These are phyloP conservation scores for Yamadazyma kitorensis DNA, from an alignment of 805 yeast genomes.

Conservation along the genomic window DNA sequence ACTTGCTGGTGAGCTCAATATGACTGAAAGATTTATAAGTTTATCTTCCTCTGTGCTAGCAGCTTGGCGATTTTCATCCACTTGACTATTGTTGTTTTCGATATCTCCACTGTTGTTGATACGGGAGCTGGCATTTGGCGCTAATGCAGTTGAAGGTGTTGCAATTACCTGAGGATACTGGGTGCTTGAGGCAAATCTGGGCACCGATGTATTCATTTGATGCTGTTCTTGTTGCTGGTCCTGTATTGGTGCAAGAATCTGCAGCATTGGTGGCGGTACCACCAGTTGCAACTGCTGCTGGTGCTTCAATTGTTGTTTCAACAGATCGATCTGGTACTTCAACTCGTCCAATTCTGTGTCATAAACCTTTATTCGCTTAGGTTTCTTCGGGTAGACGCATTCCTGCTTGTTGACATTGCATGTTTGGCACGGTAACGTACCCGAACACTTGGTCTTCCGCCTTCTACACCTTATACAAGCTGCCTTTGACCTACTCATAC, in stretches of 20 bases:
- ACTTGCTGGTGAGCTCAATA: slow-evolving; percentile 23
- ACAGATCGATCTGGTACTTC: slow-evolving; percentile 12
- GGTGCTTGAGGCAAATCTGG: too few relatives aligned
- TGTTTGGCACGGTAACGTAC: slow-evolving; percentile 21
- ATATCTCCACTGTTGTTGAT: too few relatives aligned
- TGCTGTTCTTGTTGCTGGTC: too few relatives aligned
- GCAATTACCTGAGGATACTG: too few relatives aligned
- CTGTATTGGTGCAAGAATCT: too few relatives aligned
- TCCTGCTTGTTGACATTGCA: slow-evolving; percentile 14
- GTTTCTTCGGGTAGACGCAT: slow-evolving; percentile 22
- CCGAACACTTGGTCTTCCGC: slow-evolving; percentile 29
- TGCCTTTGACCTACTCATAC: slow-evolving; percentile 4
- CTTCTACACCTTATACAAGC: slow-evolving; percentile 25
- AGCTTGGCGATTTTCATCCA: too few relatives aligned
- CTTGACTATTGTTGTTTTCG: too few relatives aligned
- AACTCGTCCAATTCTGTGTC: slow-evolving; percentile 24
- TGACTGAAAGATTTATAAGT: slow-evolving; percentile 15
- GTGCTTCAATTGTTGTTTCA: not conserved
- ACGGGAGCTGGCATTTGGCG: too few relatives aligned
- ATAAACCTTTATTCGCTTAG: slow-evolving; percentile 16
- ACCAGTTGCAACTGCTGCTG: not conserved
- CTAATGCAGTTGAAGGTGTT: too few relatives aligned
- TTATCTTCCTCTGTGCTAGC: slow-evolving; percentile 6
- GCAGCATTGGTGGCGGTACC: too few relatives aligned
- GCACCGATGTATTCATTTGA: too few relatives aligned